Conservation (phyloP, 2,329 filamentous ascomycete genomes). For the Colletotrichum costaricense region DNA sequence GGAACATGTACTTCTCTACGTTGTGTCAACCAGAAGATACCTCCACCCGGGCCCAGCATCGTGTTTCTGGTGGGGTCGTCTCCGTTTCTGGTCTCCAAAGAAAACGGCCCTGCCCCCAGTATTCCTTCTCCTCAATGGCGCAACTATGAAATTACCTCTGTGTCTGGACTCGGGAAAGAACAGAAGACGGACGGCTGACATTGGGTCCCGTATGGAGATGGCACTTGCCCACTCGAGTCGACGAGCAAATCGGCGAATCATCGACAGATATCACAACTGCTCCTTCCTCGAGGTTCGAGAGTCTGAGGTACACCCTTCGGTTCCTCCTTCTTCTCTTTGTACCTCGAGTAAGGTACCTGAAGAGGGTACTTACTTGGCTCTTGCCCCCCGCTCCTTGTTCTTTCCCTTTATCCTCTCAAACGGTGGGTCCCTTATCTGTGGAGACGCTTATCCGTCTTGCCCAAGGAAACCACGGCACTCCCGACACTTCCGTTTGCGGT, state of each 20-base stretch:
- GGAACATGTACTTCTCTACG: conserved; percentile 20
- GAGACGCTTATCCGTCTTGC: conserved; percentile 6
- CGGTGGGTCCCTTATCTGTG: not conserved
- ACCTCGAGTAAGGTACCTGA: not conserved
- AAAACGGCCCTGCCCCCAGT: not conserved
- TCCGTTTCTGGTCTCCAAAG: not conserved
- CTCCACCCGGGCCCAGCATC: not conserved
- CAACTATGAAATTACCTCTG: not conserved
- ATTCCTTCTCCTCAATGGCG: conserved; percentile 1
- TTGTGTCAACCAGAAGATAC: not conserved
- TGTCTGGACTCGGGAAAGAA: not conserved
- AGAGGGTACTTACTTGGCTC: not conserved
- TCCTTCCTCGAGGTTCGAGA: not conserved
- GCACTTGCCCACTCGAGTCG: conserved; percentile 2
- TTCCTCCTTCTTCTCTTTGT: not conserved
- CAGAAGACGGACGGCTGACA: not conserved
- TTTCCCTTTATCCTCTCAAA: not conserved
- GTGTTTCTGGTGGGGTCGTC: not conserved
- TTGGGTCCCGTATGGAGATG: conserved; percentile 7
- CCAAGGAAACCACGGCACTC: conserved; percentile 6
- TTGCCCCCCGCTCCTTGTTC: not conserved
- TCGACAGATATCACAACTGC: not conserved
- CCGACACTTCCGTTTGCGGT: conserved; percentile 26
- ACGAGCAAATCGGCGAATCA: conserved; percentile 27
- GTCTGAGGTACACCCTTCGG: not conserved